Percentiles rank a stretch among this genome's conserved stretches.
These are phyloP conservation scores for Aspergillus sparsus DNA, from an alignment of 495 filamentous ascomycete species.

Conservation along the genomic window DNA sequence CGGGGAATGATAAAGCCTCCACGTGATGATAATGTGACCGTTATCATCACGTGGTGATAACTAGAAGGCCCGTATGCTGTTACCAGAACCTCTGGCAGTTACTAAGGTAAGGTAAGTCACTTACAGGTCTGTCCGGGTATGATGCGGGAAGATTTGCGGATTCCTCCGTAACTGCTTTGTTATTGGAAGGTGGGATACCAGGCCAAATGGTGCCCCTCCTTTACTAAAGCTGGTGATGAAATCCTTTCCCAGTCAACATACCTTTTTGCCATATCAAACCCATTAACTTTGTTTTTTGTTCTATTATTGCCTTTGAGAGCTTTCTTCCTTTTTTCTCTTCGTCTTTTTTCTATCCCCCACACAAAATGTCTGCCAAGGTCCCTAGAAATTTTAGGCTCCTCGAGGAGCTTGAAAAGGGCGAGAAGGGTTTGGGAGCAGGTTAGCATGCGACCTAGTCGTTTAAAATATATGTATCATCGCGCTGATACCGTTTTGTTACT, in stretches of 20 bases:
- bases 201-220: conserved; percentile 27
- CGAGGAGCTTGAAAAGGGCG: conserved; percentile 97
- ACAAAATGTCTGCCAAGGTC: conserved; percentile 75
- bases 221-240: conserved; percentile 21
- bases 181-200: conserved; percentile 22
- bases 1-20: conserved; percentile 33
- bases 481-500: conserved; percentile 16
- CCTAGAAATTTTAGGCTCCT: conserved; percentile 94
- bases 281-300: not conserved
- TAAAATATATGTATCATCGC: not conserved
- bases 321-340: conserved; percentile 8
- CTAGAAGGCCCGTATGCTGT: conserved; percentile 4
- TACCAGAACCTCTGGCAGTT: not conserved
- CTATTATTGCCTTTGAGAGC: not conserved
- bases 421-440: conserved; percentile 97
- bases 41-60: conserved; percentile 30
- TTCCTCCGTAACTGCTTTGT: conserved; percentile 4
- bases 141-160: conserved; percentile 6
- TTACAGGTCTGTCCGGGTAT: conserved; percentile 3
- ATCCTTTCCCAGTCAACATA: conserved; percentile 27
- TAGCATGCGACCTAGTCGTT: conserved; percentile 15
- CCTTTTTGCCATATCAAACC: not conserved
- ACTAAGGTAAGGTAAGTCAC: conserved; percentile 4
- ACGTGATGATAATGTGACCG: conserved; percentile 32
- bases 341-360: not conserved